Base-by-base conservation (phyloP, 2,329 filamentous ascomycete genomes). In the Colletotrichum sp. region DNA sequence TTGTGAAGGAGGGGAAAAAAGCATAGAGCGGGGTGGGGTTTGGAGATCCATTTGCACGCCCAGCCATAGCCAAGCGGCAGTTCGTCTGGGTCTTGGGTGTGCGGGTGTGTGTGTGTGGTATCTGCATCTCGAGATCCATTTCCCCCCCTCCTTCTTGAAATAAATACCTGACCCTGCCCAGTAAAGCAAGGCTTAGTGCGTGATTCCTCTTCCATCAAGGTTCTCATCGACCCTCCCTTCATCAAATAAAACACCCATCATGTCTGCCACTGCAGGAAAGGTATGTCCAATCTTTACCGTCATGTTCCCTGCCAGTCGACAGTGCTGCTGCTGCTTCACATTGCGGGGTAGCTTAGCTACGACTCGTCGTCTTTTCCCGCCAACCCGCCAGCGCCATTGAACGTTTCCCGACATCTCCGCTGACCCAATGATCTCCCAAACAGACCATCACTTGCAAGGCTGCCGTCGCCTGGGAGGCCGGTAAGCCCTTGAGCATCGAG, bases 371-470 rank as follows among this genome's bases (percentile, higher is more conserved):
- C 30, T 62, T 5, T n/a, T 34, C 18, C 18, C 49, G 21, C 55
- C 60, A 28, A 15, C 34, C 10, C n/a, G 65, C 65, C 44, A 24
- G 24, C 21, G 24, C 34, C 52, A 69, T 44, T 32, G 60, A 75
- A 12, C 55, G 32, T 44, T 6, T 32, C 12, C 49, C 70, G 59
- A 74, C 8, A 49, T 10, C 39, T 71, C 57, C 36, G 66, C 76
- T 77, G 34, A 77, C 55, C 26, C 39, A 70, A 71, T 73, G 57
- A 44, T 44, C 16, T 62, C 24, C 21, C 1, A 52, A 66, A 78
- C 82, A 98, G 95, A 95, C 95, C 82, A 98, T 98, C 85, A 98
- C 94, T 82, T 98, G 96, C 92, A 96, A 97, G 94, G 97, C 97
- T 80, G 97, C 97, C 82, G 94, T 99, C 79, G 97, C 97, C 85